Evolutionary conservation across 768 basidiomycete species (phyloP).

Genomic region (Mycena epipterygia): DNA sequence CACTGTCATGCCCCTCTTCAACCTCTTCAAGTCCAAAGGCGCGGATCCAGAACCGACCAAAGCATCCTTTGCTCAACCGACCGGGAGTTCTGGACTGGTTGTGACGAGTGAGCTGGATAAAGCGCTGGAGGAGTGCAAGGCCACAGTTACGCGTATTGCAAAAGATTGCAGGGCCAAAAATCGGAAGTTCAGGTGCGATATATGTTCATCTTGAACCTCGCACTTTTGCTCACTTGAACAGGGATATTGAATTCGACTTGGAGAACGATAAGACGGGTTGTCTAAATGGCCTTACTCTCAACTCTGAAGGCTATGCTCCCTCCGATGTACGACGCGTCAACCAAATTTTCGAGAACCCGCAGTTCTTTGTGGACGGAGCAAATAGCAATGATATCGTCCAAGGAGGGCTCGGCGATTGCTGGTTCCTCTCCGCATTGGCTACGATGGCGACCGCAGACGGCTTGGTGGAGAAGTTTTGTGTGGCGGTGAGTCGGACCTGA

Average conservation of each 20-base stretch:
- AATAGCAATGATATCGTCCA: constrained; percentile 61
- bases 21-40: constrained; percentile 18
- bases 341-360: constrained; percentile 64
- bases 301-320: constrained; percentile 28
- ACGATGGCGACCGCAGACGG: constrained; percentile 58
- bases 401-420: constrained; percentile 64
- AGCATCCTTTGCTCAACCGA: constrained; percentile 11
- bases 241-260: constrained; percentile 70
- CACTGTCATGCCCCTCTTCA: constrained; percentile 13
- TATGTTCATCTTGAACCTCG: neutral
- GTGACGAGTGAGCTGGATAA: constrained; percentile 13
- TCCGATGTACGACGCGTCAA: constrained; percentile 60
- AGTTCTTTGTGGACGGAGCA: constrained; percentile 61
- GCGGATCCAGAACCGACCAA: constrained; percentile 10
- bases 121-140: constrained; percentile 16
- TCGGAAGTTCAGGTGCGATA: constrained; percentile 10
- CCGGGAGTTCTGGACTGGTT: neutral
- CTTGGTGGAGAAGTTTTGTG: constrained; percentile 66
- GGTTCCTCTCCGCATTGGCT: constrained; percentile 66
- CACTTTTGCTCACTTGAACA: constrained; percentile 28
- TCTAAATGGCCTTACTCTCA: neutral
- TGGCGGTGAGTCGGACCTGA: constrained; percentile 50
- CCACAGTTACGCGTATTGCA: constrained; percentile 10
- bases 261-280: constrained; percentile 50
- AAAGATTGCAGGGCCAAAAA: constrained; percentile 16